Base-by-base conservation (phyloP, 129 eudicot genomes). In the Gnaphalium uliginosum region DNA sequence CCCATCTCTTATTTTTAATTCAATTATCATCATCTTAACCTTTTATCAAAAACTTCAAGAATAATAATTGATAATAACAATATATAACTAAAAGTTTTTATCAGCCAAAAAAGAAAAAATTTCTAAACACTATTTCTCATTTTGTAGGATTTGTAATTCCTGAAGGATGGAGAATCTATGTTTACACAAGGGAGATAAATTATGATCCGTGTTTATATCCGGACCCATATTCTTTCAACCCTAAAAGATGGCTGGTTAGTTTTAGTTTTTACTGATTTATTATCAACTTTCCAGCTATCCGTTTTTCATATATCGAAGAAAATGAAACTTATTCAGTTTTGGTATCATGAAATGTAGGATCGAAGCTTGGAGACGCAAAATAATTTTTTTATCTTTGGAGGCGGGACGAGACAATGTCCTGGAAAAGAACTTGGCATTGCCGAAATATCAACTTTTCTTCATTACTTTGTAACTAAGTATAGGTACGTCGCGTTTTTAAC, bases 221-320 rank as follows among this genome's bases (percentile, higher is more conserved):
- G 0, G 96, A 93, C 66, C 98, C 98, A 61, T 72, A 78, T 1
- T 75, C 92, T 58, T 93, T 93, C 78, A 90, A 90, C 63, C 98
- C 98, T 17, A 90, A 96, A 95, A 88, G 98, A 88, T 93, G 98
- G 98, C 83, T 93, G 92, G 98, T 92, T 10, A 11, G 86, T 86
- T 26, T n/a, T 6, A 32, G 24, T 46, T 50, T 67, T 50, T 67
- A 5, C n/a, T 57, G 2, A 25, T 37, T 23, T 23, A 39, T 14
- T 48, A 71, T 21, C 2, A 53, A 33, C 11, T 18, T 11, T 67
- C 3, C 21, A 5, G 2, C 48, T 26, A 5, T n/a, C n/a, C n/a
- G n/a, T n/a, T 22, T 58, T 51, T 5, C 5, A 21, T 19, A 2
- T 10, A 3, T 4, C 0, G 26, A 70, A 19, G 10, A 13, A 25